These are phyloP conservation scores for Paramecium primaurelia DNA, from an alignment of 73 alveolate species.

Conservation along the genomic window DNA sequence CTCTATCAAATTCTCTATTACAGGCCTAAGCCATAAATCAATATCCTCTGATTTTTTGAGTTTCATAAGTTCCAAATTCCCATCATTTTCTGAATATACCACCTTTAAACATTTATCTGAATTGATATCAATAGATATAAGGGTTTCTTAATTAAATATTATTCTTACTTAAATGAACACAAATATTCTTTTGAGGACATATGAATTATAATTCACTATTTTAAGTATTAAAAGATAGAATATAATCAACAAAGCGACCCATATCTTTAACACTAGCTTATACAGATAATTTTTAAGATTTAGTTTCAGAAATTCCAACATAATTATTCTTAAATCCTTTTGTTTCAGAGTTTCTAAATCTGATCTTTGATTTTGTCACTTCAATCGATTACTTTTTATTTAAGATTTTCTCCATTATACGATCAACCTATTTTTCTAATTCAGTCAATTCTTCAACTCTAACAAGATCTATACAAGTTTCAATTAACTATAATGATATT, in stretches of 20 bases:
- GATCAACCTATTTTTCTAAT: not conserved
- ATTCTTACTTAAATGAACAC: not conserved
- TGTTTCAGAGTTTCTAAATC: not conserved
- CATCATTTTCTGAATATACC: not conserved
- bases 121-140: not conserved
- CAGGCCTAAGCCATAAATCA: conserved; percentile 2
- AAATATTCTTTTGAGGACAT: not conserved
- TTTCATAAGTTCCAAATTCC: not conserved
- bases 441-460: not conserved
- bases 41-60: not conserved
- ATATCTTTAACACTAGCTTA: not conserved
- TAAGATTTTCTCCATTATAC: not conserved
- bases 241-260: not conserved
- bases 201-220: not conserved
- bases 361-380: not conserved
- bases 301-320: not conserved
- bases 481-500: not conserved
- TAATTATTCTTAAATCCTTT: not conserved
- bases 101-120: not conserved
- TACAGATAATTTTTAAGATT: not conserved
- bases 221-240: not conserved
- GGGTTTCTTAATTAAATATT: not conserved
- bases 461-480: not conserved
- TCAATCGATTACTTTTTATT: not conserved
- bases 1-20: not conserved